Evolutionary conservation across 495 filamentous ascomycete genomes (phyloP), one percentile per base, ranked within the genome.

Genomic region (Lasiosphaeris hirsuta): DNA sequence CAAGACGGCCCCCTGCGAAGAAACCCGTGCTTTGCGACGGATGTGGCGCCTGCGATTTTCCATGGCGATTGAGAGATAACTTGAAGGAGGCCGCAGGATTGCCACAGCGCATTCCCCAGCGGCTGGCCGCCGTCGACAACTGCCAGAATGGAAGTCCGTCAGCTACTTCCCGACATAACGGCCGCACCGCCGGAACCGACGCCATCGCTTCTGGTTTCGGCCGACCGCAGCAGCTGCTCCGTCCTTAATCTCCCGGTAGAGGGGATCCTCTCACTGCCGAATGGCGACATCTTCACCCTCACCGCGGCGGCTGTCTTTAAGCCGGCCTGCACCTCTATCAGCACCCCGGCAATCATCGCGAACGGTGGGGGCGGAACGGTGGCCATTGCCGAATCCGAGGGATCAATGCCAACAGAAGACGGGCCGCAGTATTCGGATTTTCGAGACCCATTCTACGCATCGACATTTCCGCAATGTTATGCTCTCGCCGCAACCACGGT

Each of bases 401-500:
- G 23, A 30, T 30, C 23, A 5, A 52, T 48, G 53, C 51, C 54
- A 1, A 23, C 54, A 51, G 53, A 68, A 48, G 30, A 66, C 57
- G 51, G 45, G 3, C 60, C 54, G 18, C 60, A 70, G 35, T 70
- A 69, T 47, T 78, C 84, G 40, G 84, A 92, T 63, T 77, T 84
- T 35, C 78, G 80, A 43, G 90, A 96, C 61, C 93, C 90, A 9
- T 98, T 97, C 72, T 96, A 96, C 69, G 86, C 91, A 23, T 96
- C 92, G 23, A 89, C 90, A 11, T 88, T 90, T 19, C 92, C 95
- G 2, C 90, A 94, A 70, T 84, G 89, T 47, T 98, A 96, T 64
- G 92, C 90, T 30, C 90, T 97, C 54, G 90, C 90, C 51, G 90
- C 90, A 23, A 87, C 89, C 15, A 97, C 94, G 0, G 88, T 96